Base-by-base conservation (phyloP, 179 eudicot genomes). In the Corrigiola litoralis region DNA sequence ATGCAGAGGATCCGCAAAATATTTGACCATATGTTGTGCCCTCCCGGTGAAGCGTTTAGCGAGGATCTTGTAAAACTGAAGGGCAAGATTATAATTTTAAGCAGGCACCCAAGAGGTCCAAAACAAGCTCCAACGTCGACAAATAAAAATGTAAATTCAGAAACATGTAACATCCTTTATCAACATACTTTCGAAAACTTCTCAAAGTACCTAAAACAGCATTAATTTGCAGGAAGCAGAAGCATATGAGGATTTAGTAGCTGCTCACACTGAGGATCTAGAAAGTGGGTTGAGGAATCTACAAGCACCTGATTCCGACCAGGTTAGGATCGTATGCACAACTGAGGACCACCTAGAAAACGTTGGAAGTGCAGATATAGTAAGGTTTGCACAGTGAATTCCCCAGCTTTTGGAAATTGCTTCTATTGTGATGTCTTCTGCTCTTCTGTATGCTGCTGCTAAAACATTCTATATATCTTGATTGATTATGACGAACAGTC, bases 1-100 rank as follows among this genome's bases (percentile, higher is more conserved):
- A 10, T 44, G 71, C 74, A 70, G 68, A 47, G 12, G 45, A 63
- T 70, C 63, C 4, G 12, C 14, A 18, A 36, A 18, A 14, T 18
- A 38, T 63, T 62, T 41, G 42, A 7, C 8, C 0, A 9, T 0
- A 13, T 1, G 38, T 9, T 41, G 20, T 42, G 31, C 47, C 11
- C 32, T 3, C 28, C 70, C 42, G 51, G 23, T 1, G 58, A 24
- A 23, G 52, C 42, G 5, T 42, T 42, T 23, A 16, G 24, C 0
- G 2, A 2, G 6, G 10, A 24, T 20, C 61, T 69, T 23, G 5
- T 17, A 6, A 1, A 5, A 14, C 53, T 70, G 38, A 52, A 41
- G 49, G 6, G 9, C 1, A 51, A 41, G 31, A 18, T 63, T 34
- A 63, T 71, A 33, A 55, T 71, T 34, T 34, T 31, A 17, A 55